Base-by-base conservation (phyloP, 1,139 yeast genomes). In the Sugiyamaella grinbergsii region DNA sequence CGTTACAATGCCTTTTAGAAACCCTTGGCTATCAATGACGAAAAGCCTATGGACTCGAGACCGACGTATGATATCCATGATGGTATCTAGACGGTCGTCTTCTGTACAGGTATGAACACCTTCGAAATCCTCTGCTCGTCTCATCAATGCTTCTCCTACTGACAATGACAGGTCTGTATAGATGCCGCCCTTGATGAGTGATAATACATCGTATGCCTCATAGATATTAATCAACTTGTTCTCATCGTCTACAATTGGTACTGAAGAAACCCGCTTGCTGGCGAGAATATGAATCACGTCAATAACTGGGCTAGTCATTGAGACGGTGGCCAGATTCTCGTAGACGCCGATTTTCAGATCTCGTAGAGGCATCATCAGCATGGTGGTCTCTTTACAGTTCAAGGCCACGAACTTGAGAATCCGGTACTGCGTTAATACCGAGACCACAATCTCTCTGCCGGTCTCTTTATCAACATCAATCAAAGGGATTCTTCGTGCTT, bases 31-130 rank as follows among this genome's bases (percentile, higher is more conserved):
- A 67, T 93, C 96, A 24, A 94, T 96, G 38, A 94, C 93, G 67
- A 91, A 89, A 64, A 94, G 79, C 67, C 99, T 79, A 69, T 94
- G 98, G 57, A 93, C 78, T 60, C 98, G 80, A 34, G 95, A 84
- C 62, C 91, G 85, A 63, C 98, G 79, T 54, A 94, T 89, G 37
- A 96, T 91, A 66, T 93, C 97, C 84, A 93, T 80, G 54, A 94
- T 87, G 13, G 96, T 89, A 57, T 95, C 87, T 55, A 94, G 75
- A 56, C 94, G 78, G 68, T 94, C 99, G 59, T 83, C 79, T 58
- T 83, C 76, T 0, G 98, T 90, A 71, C 98, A 94, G 0, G 98
- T 93, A 69, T 91, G 91, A 13, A 94, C 98, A 53, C 99, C 98
- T 69, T 93, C 98, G 64, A 93, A 94, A 67, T 93, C 98, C 61